phyloP scores from a whole-genome alignment of 1,284 basidiomycete species.

The Moesziomyces sp. region DNA sequence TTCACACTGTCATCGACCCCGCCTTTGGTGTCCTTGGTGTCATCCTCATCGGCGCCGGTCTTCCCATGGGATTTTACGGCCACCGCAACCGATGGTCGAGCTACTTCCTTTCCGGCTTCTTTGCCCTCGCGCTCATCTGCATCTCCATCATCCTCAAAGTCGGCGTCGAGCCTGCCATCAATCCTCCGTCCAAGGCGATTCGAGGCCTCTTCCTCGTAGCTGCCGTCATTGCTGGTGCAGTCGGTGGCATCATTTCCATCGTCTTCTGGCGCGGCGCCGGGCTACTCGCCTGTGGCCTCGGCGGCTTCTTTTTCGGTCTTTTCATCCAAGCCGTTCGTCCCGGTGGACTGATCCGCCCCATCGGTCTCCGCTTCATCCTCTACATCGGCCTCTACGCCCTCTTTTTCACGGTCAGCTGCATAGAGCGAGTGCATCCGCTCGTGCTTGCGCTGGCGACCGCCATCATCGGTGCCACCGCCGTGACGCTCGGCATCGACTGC shows the following conservation, averaged over 20 bases:
- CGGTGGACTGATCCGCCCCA: slow-evolving; percentile 81
- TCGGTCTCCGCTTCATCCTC: slow-evolving; percentile 86
- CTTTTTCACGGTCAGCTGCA: slow-evolving; percentile 40
- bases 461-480: slow-evolving; percentile 88
- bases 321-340: slow-evolving; percentile 86
- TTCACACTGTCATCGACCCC: slow-evolving; percentile 75
- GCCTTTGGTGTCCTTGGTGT: slow-evolving; percentile 89
- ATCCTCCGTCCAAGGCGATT: slow-evolving; percentile 80
- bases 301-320: slow-evolving; percentile 85
- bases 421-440: slow-evolving; percentile 52
- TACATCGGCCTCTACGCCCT: slow-evolving; percentile 75
- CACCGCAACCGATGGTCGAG: slow-evolving; percentile 69
- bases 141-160: slow-evolving; percentile 89
- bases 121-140: slow-evolving; percentile 84
- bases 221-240: slow-evolving; percentile 79
- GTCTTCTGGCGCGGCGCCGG: slow-evolving; percentile 50
- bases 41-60: slow-evolving; percentile 85
- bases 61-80: slow-evolving; percentile 88
- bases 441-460: slow-evolving; percentile 76
- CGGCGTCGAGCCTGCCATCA: slow-evolving; percentile 82
- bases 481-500: slow-evolving; percentile 92
- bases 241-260: slow-evolving; percentile 78
- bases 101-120: slow-evolving; percentile 77
- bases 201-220: slow-evolving; percentile 91
- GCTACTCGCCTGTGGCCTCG: slow-evolving; percentile 71